These are phyloP conservation scores for Coemansia furcata DNA, from an alignment of 192 early-diverging fungal species.

Conservation along the genomic window DNA sequence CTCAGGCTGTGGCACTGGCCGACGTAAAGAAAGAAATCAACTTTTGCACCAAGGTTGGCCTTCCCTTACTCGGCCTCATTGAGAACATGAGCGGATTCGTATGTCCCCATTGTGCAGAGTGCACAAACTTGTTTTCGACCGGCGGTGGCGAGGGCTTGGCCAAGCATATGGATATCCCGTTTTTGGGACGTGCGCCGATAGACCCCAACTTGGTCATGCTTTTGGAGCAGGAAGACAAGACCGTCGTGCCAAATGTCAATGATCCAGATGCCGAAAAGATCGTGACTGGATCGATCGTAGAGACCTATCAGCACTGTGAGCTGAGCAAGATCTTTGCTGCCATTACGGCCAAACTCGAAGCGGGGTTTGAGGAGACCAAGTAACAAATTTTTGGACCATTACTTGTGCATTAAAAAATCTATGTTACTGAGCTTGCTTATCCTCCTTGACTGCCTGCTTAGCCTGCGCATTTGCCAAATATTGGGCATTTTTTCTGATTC, in stretches of 20 bases:
- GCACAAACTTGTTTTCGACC: constrained; percentile 87
- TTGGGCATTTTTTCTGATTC: constrained; percentile 30
- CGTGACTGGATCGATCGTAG: constrained; percentile 40
- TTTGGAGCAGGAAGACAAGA: constrained; percentile 59
- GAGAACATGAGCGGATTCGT: constrained; percentile 99
- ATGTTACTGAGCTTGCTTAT: neutral
- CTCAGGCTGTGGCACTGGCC: constrained; percentile 79
- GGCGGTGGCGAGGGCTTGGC: constrained; percentile 93
- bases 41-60: constrained; percentile 89
- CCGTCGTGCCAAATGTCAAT: constrained; percentile 45
- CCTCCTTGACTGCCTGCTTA: neutral
- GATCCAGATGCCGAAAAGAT: constrained; percentile 22
- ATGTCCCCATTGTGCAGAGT: constrained; percentile 80
- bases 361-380: constrained; percentile 5
- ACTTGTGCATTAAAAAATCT: neutral
- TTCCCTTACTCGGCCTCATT: constrained; percentile 88
- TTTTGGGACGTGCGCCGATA: constrained; percentile 89
- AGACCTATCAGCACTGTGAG: constrained; percentile 51
- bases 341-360: constrained; percentile 20
- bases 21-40: constrained; percentile 99
- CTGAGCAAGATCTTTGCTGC: constrained; percentile 43
- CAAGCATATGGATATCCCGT: constrained; percentile 77
- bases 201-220: constrained; percentile 76
- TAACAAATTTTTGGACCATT: neutral
- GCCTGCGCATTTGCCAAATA: neutral